Base-by-base conservation (phyloP, 2,329 filamentous ascomycete genomes). In the Anisogramma anomala region DNA sequence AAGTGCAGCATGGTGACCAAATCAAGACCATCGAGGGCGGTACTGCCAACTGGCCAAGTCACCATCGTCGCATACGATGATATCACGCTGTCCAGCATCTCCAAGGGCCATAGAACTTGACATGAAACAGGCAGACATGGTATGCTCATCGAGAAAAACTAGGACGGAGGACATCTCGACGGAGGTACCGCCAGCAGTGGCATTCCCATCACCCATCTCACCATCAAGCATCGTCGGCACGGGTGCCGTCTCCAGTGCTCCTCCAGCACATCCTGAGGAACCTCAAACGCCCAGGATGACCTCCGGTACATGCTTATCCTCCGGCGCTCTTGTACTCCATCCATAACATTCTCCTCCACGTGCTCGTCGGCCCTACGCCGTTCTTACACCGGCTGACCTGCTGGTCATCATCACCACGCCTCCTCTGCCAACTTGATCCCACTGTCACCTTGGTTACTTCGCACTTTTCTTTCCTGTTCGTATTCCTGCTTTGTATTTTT, bases 241-340 rank as follows among this genome's bases (percentile, higher is more conserved):
- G 3, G 44, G 31, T n/a, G 67, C 72, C 35, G 43, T 48, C 30
- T 48, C 69, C 68, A 72, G 34, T 62, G 68, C 33, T 58, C 58
- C 55, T 72, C 68, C 46, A 72, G 46, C 38, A 63, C 61, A 41
- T 66, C 61, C 53, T 72, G 69, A 27, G 66, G 58, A 3, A 71
- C 62, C 52, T 71, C 67, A 52, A 62, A 72, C 1, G 66, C 70
- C 71, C 69, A 73, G 49, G 55, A 69, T 72, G 8, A 73, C 68
- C 32, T 70, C 65, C 3, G 41, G 49, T 13, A 33, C 45, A 13
- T 62, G 64, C 2, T 51, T 51, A 30, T 60, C 55, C 45, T 69
- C 67, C 67, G 48, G 60, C 53, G 38, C 55, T 48, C 19, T 65
- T 53, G 49, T 74, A 74, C 49, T 67, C 69, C 56, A 71, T 74